A percentile compares a stretch with the other conserved stretches of the same genome.
These are phyloP conservation scores for Trichoderma asperellum DNA, from an alignment of 2,329 filamentous ascomycete species.

Conservation along the genomic window DNA sequence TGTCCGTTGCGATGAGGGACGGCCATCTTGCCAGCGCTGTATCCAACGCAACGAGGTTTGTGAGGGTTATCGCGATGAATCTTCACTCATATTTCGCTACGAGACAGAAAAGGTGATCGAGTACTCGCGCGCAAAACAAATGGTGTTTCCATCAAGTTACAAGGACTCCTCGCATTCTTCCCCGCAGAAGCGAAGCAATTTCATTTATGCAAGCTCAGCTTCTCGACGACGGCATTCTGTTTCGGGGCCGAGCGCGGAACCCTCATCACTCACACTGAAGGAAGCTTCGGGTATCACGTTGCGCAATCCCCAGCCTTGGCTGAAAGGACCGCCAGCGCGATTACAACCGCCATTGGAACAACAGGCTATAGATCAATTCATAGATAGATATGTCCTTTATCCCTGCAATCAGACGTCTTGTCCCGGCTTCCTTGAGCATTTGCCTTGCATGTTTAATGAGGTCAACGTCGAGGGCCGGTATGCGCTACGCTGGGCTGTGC, in stretches of 20 bases:
- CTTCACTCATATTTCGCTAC: constrained; percentile 43
- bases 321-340: neutral
- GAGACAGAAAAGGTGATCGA: constrained; percentile 41
- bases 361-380: constrained; percentile 39
- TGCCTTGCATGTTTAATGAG: constrained; percentile 45
- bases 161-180: neutral
- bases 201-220: neutral
- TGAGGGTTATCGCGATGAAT: constrained; percentile 45
- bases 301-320: neutral
- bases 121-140: constrained; percentile 15
- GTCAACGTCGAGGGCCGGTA: constrained; percentile 44
- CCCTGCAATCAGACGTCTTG: constrained; percentile 40
- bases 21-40: constrained; percentile 44
- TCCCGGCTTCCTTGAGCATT: constrained; percentile 47
- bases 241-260: neutral
- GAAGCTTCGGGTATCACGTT: neutral
- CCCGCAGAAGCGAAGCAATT: neutral
- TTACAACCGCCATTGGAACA: constrained; percentile 34
- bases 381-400: constrained; percentile 46
- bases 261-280: neutral
- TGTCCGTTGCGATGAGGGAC: constrained; percentile 42
- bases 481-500: constrained; percentile 46
- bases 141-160: constrained; percentile 19
- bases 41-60: constrained; percentile 44
- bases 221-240: neutral